phyloP scores from a whole-genome alignment of 2,329 filamentous ascomycete genomes.

The Plenodomus tracheiphilus region DNA sequence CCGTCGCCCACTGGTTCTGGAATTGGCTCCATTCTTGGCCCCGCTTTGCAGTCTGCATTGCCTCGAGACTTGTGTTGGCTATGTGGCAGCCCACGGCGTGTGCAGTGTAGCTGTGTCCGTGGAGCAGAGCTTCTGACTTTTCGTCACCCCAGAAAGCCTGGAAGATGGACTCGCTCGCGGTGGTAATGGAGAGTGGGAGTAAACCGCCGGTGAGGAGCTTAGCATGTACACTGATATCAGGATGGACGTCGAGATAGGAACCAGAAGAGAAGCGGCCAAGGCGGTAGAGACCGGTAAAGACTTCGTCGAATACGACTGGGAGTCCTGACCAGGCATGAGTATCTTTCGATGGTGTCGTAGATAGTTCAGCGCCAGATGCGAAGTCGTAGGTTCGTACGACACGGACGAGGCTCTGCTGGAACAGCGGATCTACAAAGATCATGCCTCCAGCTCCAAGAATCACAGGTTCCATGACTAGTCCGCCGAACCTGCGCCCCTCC shows the following conservation, averaged over 20 bases:
- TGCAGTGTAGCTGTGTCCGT: constrained; percentile 86
- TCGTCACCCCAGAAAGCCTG: constrained; percentile 69
- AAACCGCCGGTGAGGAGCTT: constrained; percentile 83
- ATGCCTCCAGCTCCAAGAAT: constrained; percentile 83
- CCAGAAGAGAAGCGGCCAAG: constrained; percentile 73
- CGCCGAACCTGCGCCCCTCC: constrained; percentile 70
- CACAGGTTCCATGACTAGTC: constrained; percentile 78
- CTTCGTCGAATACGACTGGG: constrained; percentile 81
- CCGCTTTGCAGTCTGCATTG: constrained; percentile 49
- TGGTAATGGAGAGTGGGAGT: constrained; percentile 74
- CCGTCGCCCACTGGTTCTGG: constrained; percentile 2
- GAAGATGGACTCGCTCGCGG: constrained; percentile 75
- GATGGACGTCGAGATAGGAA: constrained; percentile 67
- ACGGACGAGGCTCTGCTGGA: constrained; percentile 71
- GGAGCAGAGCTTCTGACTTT: constrained; percentile 77
- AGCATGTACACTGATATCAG: constrained; percentile 80
- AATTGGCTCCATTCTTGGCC: constrained; percentile 2
- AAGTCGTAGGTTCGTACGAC: constrained; percentile 68
- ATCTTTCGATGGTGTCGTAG: not conserved
- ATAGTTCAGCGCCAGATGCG: constrained; percentile 22
- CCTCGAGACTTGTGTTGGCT: constrained; percentile 66
- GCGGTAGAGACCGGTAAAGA: constrained; percentile 84
- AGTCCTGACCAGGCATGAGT: constrained; percentile 67
- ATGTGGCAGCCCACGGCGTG: constrained; percentile 81
- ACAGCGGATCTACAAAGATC: constrained; percentile 81